A percentile compares a stretch with the other conserved stretches of the same genome.
phyloP scores from a whole-genome alignment of 2,329 filamentous ascomycete species.

The Botrytis cinerea region DNA sequence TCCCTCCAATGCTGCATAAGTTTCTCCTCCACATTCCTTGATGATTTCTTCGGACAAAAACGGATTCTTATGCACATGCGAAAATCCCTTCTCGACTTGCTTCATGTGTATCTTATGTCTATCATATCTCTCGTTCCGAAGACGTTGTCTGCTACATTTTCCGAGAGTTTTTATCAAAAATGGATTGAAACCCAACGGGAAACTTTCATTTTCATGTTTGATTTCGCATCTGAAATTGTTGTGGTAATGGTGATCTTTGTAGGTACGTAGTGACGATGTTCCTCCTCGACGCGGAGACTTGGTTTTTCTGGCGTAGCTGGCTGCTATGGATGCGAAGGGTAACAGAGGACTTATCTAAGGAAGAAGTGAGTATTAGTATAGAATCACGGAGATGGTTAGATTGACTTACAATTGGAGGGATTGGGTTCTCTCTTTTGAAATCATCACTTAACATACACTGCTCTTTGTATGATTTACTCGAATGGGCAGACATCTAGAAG shows the following conservation, averaged over 20 bases:
- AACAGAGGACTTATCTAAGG: not conserved
- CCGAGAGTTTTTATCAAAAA: not conserved
- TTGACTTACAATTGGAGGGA: not conserved
- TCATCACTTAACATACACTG: not conserved
- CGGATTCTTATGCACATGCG: not conserved
- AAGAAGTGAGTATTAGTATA: not conserved
- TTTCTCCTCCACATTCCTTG: not conserved
- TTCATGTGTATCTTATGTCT: not conserved
- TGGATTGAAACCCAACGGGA: not conserved
- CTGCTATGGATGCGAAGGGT: not conserved
- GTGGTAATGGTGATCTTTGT: not conserved
- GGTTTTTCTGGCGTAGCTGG: not conserved
- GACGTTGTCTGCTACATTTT: not conserved
- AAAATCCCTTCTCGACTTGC: not conserved
- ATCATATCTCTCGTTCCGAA: not conserved
- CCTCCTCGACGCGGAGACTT: not conserved
- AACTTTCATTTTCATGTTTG: conserved; percentile 3
- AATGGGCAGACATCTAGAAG: not conserved
- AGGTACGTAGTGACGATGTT: conserved; percentile 9
- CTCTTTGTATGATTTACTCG: not conserved
- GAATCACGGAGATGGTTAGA: not conserved
- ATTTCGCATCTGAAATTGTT: not conserved
- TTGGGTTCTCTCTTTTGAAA: not conserved
- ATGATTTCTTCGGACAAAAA: not conserved
- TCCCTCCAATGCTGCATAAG: not conserved